A percentile compares a stretch with the other conserved stretches of the same genome.
These are phyloP conservation scores for Meripilus lineatus DNA, from an alignment of 1,284 basidiomycete species.

Conservation along the genomic window DNA sequence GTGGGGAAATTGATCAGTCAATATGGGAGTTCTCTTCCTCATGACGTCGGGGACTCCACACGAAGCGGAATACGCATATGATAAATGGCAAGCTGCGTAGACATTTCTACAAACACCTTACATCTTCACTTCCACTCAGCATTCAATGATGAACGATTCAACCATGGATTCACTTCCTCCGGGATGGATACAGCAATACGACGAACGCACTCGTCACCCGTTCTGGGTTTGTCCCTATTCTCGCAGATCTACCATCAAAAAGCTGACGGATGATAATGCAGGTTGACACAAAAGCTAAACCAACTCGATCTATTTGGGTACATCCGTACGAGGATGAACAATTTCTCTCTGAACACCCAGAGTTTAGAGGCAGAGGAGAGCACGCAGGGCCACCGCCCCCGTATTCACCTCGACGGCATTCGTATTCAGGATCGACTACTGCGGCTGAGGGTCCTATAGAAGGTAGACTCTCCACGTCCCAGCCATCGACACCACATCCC, in stretches of 20 bases:
- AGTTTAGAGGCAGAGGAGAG: slow-evolving; percentile 22
- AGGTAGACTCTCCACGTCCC: slow-evolving; percentile 11
- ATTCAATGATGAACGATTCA: too few species aligned
- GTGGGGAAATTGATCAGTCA: too few species aligned
- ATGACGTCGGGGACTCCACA: too few species aligned
- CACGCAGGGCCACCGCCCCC: slow-evolving; percentile 19
- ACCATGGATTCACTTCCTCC: slow-evolving; percentile 40
- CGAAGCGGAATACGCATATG: too few species aligned
- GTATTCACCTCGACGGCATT: slow-evolving; percentile 28
- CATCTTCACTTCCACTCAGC: too few species aligned
- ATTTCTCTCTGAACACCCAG: slow-evolving; percentile 53
- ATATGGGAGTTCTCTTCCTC: too few species aligned
- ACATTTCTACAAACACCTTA: too few species aligned
- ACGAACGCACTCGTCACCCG: slow-evolving; percentile 37
- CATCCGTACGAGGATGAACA: slow-evolving; percentile 68
- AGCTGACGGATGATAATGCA: slow-evolving; percentile 17
- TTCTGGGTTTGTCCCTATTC: slow-evolving; percentile 40
- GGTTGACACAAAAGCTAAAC: slow-evolving; percentile 62
- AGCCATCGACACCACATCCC: slow-evolving; percentile 15
- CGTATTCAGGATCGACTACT: slow-evolving; percentile 19
- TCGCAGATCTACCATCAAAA: too few species aligned
- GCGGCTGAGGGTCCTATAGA: not conserved
- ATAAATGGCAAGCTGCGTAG: too few species aligned
- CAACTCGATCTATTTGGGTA: slow-evolving; percentile 66
- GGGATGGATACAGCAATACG: slow-evolving; percentile 59